phyloP scores from a whole-genome alignment of 768 basidiomycete species.

The Termitomyces heimii region DNA sequence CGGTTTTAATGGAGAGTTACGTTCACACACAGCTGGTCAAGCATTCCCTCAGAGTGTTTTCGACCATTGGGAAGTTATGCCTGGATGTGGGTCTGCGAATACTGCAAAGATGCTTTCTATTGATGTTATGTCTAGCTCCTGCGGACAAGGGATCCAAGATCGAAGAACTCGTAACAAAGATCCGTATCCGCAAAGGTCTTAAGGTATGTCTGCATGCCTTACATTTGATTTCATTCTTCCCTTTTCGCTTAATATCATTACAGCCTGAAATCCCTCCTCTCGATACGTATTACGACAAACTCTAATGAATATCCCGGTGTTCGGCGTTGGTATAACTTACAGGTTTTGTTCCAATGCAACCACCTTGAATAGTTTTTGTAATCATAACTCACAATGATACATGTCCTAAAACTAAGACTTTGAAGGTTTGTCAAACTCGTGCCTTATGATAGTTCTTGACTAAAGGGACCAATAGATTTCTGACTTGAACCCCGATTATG shows the following conservation, averaged over 20 bases:
- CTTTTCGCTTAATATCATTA: conserved; percentile 1
- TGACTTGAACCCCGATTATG: not conserved
- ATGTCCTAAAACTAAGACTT: not conserved
- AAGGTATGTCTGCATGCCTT: conserved; percentile 54
- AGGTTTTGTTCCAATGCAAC: conserved; percentile 9
- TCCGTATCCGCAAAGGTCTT: conserved; percentile 93
- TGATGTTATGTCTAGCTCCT: conserved; percentile 38
- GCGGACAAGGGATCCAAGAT: conserved; percentile 90
- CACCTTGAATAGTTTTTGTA: conserved; percentile 6
- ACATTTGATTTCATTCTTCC: not conserved
- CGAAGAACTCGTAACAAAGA: conserved; percentile 73
- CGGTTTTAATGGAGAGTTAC: conserved; percentile 96
- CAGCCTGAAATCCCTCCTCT: conserved; percentile 85
- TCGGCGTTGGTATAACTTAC: conserved; percentile 1
- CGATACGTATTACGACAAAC: conserved; percentile 92
- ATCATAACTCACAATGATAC: conserved; percentile 7
- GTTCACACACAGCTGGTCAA: conserved; percentile 90
- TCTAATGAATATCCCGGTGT: conserved; percentile 33
- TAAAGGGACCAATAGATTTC: not conserved
- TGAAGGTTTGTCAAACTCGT: not conserved
- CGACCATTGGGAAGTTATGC: conserved; percentile 90
- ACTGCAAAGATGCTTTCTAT: not conserved
- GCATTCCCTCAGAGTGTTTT: conserved; percentile 97
- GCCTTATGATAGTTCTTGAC: not conserved
- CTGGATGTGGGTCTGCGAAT: conserved; percentile 51